Evolutionary conservation across 2,329 filamentous ascomycete species (phyloP).

Genomic region (Alternaria sp.): DNA sequence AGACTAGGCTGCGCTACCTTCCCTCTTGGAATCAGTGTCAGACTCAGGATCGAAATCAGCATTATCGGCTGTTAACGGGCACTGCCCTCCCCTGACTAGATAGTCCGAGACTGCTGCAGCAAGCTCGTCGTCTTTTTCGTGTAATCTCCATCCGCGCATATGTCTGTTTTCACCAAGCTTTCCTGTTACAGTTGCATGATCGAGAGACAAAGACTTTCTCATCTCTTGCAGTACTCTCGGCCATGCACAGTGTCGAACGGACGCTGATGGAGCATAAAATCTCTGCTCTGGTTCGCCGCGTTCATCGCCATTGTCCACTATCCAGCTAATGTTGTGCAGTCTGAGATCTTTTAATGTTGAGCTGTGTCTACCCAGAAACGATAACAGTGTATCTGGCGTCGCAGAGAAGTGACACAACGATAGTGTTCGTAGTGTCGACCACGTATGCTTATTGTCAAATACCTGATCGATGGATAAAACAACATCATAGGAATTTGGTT

Average conservation of each 20-base stretch:
- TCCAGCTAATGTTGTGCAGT: constrained; percentile 9
- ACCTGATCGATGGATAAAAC: background rate
- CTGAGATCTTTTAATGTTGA: constrained; percentile 21
- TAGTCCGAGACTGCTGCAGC: background rate
- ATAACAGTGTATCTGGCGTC: constrained; percentile 3
- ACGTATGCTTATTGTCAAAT: background rate
- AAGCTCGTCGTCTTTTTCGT: background rate
- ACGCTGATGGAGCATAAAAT: background rate
- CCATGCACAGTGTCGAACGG: background rate
- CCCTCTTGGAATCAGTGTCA: background rate
- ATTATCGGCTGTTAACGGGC: background rate
- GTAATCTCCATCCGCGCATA: background rate
- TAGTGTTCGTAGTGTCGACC: constrained; percentile 17
- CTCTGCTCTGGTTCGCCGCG: background rate
- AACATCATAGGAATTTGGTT: too few species aligned
- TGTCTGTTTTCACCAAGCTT: background rate
- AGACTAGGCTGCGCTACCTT: background rate
- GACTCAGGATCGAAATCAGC: background rate
- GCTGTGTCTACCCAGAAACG: constrained; percentile 14
- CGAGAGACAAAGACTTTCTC: background rate
- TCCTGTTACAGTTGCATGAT: constrained; percentile 10
- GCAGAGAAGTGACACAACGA: constrained; percentile 16
- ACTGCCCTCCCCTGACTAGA: background rate
- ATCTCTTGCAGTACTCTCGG: background rate
- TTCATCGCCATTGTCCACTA: background rate